Base-by-base conservation (phyloP, 129 eudicot genomes). In the Apium graveolens region DNA sequence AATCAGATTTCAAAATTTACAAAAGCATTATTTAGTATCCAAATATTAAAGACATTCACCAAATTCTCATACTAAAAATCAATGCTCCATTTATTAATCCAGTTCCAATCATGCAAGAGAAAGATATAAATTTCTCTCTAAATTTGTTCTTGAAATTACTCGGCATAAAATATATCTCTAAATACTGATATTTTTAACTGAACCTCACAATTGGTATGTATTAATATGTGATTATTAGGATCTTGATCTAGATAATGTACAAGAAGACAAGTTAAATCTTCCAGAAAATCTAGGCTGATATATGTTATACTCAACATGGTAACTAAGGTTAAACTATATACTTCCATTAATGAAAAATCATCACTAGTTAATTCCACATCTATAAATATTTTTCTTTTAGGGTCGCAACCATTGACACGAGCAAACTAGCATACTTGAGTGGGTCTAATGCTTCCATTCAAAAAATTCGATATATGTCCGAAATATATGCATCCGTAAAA, bases 341-440 rank as follows among this genome's bases (percentile, higher is more conserved):
- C 13, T 63, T 63, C 37, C 63, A 9, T 2, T 2, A 24, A 20
- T 6, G 17, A 62, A 24, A 62, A 62, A 27, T 6, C 35, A 62
- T 26, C 4, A n/a, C 1, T 35, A 26, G 1, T 62, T 0, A 10
- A 62, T 62, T 62, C 1, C 27, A n/a, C 14, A 60, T 1, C 1
- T 4, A n/a, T 21, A 9, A 7, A 60, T 8, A 0, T 13, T 63
- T 63, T 65, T 11, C 11, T 27, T 26, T 75, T 86, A 91, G 94
- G 20, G 96, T 95, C 51, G 97, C 91, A 48, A 83, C 89, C 89
- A 90, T 94, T 43, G 98, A 91, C 76, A 90, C 97, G 1, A 94
- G 97, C 39, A 97, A 94, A 86, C 88, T 70, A 87, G 97, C 78
- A 94, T 94, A 96, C 80, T 94, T 12, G 97, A 90, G 71, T 97